Percentiles rank a stretch among this genome's conserved stretches.
Conservation (phyloP, 768 basidiomycete species). For the Auriscalpium microsporum region DNA sequence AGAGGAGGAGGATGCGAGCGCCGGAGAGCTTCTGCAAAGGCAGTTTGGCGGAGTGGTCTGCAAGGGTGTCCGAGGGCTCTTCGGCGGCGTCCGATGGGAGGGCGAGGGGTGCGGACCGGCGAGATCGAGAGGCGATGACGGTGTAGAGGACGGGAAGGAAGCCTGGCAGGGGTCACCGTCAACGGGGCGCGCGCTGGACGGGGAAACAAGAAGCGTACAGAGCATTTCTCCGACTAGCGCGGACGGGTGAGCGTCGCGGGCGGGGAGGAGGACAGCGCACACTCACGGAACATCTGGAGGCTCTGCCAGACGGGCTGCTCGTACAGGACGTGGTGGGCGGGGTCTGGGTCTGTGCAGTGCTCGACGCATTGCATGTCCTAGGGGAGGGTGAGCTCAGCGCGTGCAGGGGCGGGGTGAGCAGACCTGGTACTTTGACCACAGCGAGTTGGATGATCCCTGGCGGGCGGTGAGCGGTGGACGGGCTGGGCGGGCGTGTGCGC, state of each 20-base stretch:
- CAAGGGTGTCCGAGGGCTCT: constrained; percentile 18
- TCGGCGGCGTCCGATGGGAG: constrained; percentile 30
- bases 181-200: constrained; percentile 6
- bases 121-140: constrained; percentile 44
- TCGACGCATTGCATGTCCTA: constrained; percentile 99
- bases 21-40: constrained; percentile 46
- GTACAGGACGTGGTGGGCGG: constrained; percentile 58
- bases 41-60: constrained; percentile 15
- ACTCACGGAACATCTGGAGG: constrained; percentile 82
- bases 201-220: constrained; percentile 44
- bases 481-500: not conserved
- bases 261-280: constrained; percentile 5
- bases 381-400: not conserved
- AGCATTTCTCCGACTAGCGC: constrained; percentile 87
- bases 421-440: constrained; percentile 82
- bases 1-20: constrained; percentile 66
- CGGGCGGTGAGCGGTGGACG: not conserved
- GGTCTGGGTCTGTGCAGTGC: constrained; percentile 69
- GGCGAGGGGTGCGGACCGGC: constrained; percentile 40
- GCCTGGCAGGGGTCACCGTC: no score
- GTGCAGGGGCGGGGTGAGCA: constrained; percentile 13
- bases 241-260: constrained; percentile 13
- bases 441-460: constrained; percentile 71
- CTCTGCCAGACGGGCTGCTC: constrained; percentile 96
- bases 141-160: constrained; percentile 78